Percentiles rank a stretch among this genome's conserved stretches.
phyloP scores from a whole-genome alignment of 176 grass and related monocot genomes.

The Avena sativa region DNA sequence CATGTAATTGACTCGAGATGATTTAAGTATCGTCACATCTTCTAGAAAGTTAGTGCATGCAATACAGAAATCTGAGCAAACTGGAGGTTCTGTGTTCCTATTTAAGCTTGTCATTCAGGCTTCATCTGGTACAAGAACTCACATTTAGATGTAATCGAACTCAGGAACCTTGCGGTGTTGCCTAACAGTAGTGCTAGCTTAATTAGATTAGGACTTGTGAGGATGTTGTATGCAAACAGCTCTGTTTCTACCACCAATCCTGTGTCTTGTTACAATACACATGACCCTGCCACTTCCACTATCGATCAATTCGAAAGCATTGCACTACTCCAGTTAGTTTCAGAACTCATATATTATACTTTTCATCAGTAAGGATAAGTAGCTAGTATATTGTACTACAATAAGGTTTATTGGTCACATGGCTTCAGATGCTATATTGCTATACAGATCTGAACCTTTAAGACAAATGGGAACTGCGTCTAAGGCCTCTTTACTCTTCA shows the following conservation, averaged over 20 bases:
- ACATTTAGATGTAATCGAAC: not conserved
- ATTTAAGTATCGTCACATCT: not conserved
- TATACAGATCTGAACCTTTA: not conserved
- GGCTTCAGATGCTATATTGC: not conserved
- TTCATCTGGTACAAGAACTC: slow-evolving; percentile 5
- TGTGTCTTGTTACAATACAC: not conserved
- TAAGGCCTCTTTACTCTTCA: not conserved
- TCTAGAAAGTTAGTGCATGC: not conserved
- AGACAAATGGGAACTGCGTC: not conserved
- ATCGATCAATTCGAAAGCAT: not conserved
- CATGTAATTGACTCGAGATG: slow-evolving; percentile 20
- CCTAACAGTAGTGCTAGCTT: not conserved
- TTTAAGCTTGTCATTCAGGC: not conserved
- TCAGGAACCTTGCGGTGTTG: too few relatives aligned
- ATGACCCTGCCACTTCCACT: not conserved
- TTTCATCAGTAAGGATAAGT: not conserved
- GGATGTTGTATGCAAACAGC: too few relatives aligned
- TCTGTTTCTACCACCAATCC: not conserved
- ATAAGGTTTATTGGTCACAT: not conserved
- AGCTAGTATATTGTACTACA: slow-evolving; percentile 3
- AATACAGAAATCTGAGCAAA: not conserved
- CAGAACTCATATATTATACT: not conserved
- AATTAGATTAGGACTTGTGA: not conserved
- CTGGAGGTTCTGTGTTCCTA: not conserved
- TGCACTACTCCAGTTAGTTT: not conserved